Evolutionary conservation across 371 early-diverging fungal species (phyloP).

Genomic region (Circinella umbellata): DNA sequence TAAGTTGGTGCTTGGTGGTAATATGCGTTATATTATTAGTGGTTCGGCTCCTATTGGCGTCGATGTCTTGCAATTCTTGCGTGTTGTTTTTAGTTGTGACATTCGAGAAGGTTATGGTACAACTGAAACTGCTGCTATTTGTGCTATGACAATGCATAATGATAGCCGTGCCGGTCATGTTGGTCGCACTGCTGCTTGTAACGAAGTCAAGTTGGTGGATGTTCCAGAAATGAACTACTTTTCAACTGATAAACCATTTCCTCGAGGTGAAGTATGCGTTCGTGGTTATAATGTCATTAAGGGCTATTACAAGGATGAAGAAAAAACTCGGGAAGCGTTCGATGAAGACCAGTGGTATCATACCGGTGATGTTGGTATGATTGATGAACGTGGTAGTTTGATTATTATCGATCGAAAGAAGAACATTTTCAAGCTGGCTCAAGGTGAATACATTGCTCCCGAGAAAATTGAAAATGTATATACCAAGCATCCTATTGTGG

Average conservation of each 20-base stretch:
- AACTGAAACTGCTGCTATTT: conserved; percentile 81
- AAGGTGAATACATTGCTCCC: conserved; percentile 96
- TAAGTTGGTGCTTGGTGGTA: conserved; percentile 88
- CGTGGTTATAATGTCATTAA: conserved; percentile 82
- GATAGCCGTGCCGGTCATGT: conserved; percentile 73
- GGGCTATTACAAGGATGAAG: conserved; percentile 86
- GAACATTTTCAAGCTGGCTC: conserved; percentile 95
- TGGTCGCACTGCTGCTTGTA: conserved; percentile 66
- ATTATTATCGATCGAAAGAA: conserved; percentile 96
- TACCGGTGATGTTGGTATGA: conserved; percentile 92
- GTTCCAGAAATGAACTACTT: conserved; percentile 90
- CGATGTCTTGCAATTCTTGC: conserved; percentile 87
- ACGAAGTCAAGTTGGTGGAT: conserved; percentile 85
- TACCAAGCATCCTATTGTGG: conserved; percentile 57
- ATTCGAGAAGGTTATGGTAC: conserved; percentile 87
- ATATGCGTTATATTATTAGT: conserved; percentile 78
- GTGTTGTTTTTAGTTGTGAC: conserved; percentile 74
- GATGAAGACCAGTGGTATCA: conserved; percentile 91
- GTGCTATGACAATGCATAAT: conserved; percentile 41
- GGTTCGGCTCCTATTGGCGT: conserved; percentile 93
- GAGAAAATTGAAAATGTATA: conserved; percentile 91
- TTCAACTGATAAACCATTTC: conserved; percentile 73
- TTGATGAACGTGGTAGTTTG: conserved; percentile 68
- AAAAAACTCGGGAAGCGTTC: conserved; percentile 80
- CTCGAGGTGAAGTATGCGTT: conserved; percentile 90